Conservation (phyloP, 2,329 filamentous ascomycete species). For the Phoma sp. region DNA sequence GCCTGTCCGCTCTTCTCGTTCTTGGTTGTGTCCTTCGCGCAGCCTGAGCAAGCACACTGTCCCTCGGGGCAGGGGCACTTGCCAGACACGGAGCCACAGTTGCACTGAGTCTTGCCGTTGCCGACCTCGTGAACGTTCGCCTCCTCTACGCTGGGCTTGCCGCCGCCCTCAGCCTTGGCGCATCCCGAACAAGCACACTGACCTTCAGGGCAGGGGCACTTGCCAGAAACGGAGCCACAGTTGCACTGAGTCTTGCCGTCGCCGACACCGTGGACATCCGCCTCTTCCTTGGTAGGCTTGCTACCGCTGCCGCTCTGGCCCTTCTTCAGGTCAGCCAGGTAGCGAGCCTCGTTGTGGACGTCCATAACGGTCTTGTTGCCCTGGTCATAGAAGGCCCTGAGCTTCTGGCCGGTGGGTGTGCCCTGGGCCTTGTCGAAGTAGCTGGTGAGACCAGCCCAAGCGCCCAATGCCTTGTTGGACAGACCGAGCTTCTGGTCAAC, state of each 20-base stretch:
- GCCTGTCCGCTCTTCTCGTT: slow-evolving; percentile 21
- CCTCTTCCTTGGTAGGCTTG: slow-evolving; percentile 44
- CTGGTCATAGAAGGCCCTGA: slow-evolving; percentile 86
- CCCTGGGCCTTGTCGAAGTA: slow-evolving; percentile 95
- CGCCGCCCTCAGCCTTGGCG: slow-evolving; percentile 45
- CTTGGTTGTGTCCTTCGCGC: slow-evolving; percentile 48
- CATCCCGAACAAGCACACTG: slow-evolving; percentile 57
- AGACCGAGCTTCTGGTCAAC: slow-evolving; percentile 87
- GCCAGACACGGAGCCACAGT: slow-evolving; percentile 52
- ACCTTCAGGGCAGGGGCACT: slow-evolving; percentile 55
- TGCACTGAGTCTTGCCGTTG: slow-evolving; percentile 55
- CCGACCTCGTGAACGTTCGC: slow-evolving; percentile 48
- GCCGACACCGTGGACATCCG: slow-evolving; percentile 47
- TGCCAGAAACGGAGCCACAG: slow-evolving; percentile 51
- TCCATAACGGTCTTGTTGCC: slow-evolving; percentile 89
- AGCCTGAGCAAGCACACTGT: slow-evolving; percentile 55
- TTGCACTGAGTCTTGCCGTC: slow-evolving; percentile 57
- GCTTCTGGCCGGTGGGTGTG: slow-evolving; percentile 85
- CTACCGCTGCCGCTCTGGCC: slow-evolving; percentile 15
- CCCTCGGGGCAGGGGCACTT: slow-evolving; percentile 56
- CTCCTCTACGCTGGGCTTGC: slow-evolving; percentile 45
- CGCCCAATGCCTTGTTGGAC: slow-evolving; percentile 71
- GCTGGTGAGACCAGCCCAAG: slow-evolving; percentile 72
- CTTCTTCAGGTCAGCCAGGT: slow-evolving; percentile 86
- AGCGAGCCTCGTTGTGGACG: slow-evolving; percentile 88